These are phyloP conservation scores for Vaccinium vitisidaea DNA, from an alignment of 148 eudicot species.

Conservation along the genomic window DNA sequence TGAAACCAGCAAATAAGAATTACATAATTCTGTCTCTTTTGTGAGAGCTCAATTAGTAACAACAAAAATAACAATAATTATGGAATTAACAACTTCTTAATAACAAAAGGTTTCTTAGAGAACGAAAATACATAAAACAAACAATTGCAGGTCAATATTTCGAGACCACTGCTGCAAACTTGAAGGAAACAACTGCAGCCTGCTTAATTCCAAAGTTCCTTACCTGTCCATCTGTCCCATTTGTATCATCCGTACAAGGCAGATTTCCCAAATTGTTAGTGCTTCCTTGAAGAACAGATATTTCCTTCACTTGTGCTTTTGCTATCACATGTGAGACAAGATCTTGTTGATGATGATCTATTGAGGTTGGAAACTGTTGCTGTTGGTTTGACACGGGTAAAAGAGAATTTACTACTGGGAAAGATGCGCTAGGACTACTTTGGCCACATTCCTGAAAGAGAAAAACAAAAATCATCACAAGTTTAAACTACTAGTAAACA, in stretches of 20 bases:
- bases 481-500: not conserved
- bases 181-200: not conserved
- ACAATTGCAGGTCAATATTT: not conserved
- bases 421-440: conserved; percentile 15
- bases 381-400: conserved; percentile 16
- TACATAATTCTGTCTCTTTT: not conserved
- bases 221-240: conserved; percentile 23
- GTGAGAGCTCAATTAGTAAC: conserved; percentile 3
- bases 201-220: not conserved
- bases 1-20: not conserved
- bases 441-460: conserved; percentile 32
- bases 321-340: conserved; percentile 20
- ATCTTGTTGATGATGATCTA: conserved; percentile 21
- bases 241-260: conserved; percentile 15
- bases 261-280: conserved; percentile 5
- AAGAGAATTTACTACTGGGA: conserved; percentile 22
- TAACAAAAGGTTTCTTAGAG: not conserved
- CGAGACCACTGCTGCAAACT: conserved; percentile 4
- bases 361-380: not conserved
- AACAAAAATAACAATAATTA: not conserved
- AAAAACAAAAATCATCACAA: not conserved
- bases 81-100: not conserved
- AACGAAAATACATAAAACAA: not conserved
- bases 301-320: conserved; percentile 11
- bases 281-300: conserved; percentile 11